Conservation (phyloP, 768 basidiomycete species). For the Suillus lakei region DNA sequence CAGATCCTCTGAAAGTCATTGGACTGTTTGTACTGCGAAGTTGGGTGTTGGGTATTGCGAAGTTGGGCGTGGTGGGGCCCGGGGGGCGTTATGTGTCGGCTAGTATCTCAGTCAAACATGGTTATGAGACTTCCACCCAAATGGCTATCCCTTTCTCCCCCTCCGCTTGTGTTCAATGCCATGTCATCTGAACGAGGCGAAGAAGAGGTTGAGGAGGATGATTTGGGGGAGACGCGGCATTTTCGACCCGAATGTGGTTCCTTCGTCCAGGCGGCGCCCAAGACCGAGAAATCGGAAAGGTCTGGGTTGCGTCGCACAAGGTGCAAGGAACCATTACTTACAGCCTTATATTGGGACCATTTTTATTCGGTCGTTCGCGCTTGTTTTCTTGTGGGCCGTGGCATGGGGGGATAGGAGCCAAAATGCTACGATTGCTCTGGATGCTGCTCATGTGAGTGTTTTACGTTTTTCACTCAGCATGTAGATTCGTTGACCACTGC, state of each 20-base stretch:
- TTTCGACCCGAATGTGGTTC: not conserved
- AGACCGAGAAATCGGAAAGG: not conserved
- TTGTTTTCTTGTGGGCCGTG: slow-evolving; percentile 97
- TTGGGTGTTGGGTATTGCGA: too few species aligned
- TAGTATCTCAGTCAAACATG: slow-evolving; percentile 84
- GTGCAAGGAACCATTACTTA: slow-evolving; percentile 80
- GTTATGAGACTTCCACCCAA: too few species aligned
- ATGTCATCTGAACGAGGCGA: not conserved
- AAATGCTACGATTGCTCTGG: slow-evolving; percentile 92
- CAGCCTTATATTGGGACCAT: slow-evolving; percentile 79
- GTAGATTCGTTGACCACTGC: not conserved
- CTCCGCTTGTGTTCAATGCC: not conserved
- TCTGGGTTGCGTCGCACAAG: slow-evolving; percentile 47
- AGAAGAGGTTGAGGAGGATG: not conserved
- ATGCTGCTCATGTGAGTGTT: slow-evolving; percentile 28
- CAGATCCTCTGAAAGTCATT: too few species aligned
- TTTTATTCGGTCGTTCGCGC: slow-evolving; percentile 90
- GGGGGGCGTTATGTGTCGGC: slow-evolving; percentile 92
- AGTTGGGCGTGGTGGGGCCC: slow-evolving; percentile 88
- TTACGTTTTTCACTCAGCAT: not conserved
- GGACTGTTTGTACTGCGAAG: too few species aligned
- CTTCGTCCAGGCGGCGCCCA: too few species aligned
- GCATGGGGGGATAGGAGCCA: slow-evolving; percentile 85
- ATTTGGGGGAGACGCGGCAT: not conserved
- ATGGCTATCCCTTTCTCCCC: not conserved